Evolutionary conservation across 2,329 filamentous ascomycete species (phyloP), one percentile per base, ranked within the genome.

Genomic region (Diatrype stigma): DNA sequence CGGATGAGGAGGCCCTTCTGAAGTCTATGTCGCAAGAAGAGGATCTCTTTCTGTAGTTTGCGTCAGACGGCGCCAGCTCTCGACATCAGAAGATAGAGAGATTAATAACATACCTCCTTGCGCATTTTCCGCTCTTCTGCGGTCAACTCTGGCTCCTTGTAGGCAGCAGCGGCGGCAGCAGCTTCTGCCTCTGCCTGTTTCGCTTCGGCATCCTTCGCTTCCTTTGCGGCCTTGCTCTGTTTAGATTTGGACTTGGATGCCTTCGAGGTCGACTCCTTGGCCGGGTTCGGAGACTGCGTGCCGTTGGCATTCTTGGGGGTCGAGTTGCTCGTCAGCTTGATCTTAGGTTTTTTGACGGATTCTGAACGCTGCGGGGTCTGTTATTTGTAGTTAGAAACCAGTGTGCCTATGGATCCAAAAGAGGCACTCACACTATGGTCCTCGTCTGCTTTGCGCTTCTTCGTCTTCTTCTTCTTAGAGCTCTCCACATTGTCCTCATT

Each of bases 11-110:
- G 91, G 0, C 92, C 92, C 68, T 96, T 95, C 67, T 99, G 94
- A 32, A 99, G 84, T 68, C 92, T 90, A 72, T 99, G 93, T 56
- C 94, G 88, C 37, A 96, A 81, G 70, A 95, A 97, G 30, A 96
- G 75, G n/a, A 99, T 90, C 60, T 89, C 85, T 59, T 84, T 86
- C 79, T 88, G 58, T 45, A 49, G n/a, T 37, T 6, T 4, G 40
- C 3, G 21, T 44, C 11, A 44, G 40, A 23, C 12, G 19, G 6
- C 5, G n/a, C 12, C 12, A 28, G 12, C 16, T n/a, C 16, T n/a
- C 47, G 56, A 80, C 62, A 79, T 71, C 47, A 53, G 10, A 32
- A 34, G 12, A 8, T 23, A 6, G 21, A 22, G 37, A n/a, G 4
- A 35, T 23, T 12, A 19, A 17, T 1, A 40, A 68, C 74, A 48